Percentiles rank a stretch among this genome's conserved stretches.
These are phyloP conservation scores for Psilocybe subaeruginosa DNA, from an alignment of 768 basidiomycete genomes.

Conservation along the genomic window DNA sequence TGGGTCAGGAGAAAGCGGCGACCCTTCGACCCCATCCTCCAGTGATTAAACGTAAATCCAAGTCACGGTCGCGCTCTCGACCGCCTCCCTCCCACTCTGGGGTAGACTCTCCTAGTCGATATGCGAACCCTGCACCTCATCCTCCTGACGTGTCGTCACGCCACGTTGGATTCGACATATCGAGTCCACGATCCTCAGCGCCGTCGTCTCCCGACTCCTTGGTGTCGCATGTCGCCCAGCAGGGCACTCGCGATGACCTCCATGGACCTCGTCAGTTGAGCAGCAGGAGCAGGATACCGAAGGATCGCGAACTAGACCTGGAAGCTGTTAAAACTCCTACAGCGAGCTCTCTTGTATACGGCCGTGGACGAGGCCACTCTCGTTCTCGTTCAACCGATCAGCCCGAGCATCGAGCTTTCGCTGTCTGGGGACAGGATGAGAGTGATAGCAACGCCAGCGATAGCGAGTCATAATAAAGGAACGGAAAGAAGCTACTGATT, in stretches of 20 bases:
- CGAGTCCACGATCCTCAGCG: conserved; percentile 32
- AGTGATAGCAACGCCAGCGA: conserved; percentile 86
- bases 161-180: conserved; percentile 53
- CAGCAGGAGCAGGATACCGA: conserved; percentile 60
- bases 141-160: conserved; percentile 47
- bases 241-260: conserved; percentile 36
- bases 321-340: conserved; percentile 68
- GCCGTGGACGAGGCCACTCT: conserved; percentile 34
- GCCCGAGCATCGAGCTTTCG: conserved; percentile 63
- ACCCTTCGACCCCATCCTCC: conserved; percentile 13
- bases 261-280: conserved; percentile 34
- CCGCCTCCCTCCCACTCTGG: conserved; percentile 52
- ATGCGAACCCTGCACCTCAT: conserved; percentile 52
- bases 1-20: conserved; percentile 1
- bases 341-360: conserved; percentile 37
- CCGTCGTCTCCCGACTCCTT: conserved; percentile 43
- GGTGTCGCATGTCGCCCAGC: conserved; percentile 28
- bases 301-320: conserved; percentile 56
- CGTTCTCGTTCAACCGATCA: conserved; percentile 43
- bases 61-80: conserved; percentile 47
- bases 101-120: conserved; percentile 66
- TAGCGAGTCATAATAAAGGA: conserved; percentile 19
- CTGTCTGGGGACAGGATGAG: conserved; percentile 88
- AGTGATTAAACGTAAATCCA: conserved; percentile 31
- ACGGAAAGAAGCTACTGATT: background rate